Conservation (phyloP, 257 asterid species). For the Nicotiana attenuata region DNA sequence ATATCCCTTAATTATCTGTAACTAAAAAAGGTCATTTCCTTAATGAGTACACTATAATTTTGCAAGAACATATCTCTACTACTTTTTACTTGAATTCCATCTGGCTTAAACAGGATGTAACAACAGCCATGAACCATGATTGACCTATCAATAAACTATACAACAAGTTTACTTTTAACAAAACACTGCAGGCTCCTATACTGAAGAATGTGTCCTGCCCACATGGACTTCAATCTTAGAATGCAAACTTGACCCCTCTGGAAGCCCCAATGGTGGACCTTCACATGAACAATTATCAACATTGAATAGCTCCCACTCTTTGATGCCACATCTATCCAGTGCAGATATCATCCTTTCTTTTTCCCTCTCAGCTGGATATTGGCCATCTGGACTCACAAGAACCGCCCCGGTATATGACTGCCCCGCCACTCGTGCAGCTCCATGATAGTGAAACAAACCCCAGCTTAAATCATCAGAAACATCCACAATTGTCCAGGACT, state of each 20-base stretch:
- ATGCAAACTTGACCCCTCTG: constrained; percentile 69
- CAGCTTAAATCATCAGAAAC: constrained; percentile 74
- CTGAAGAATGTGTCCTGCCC: constrained; percentile 20
- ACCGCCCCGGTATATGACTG: constrained; percentile 90
- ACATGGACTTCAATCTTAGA: constrained; percentile 27
- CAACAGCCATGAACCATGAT: not conserved
- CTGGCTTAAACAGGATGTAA: not conserved
- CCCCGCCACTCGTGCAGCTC: constrained; percentile 90
- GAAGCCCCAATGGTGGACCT: constrained; percentile 70
- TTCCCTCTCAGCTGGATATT: constrained; percentile 43
- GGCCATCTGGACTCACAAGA: constrained; percentile 71
- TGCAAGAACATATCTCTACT: not conserved
- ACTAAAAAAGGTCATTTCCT: not conserved
- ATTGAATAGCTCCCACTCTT: constrained; percentile 77
- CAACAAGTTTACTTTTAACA: not conserved
- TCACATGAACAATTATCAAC: constrained; percentile 75
- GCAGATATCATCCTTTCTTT: constrained; percentile 43
- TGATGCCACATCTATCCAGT: constrained; percentile 59
- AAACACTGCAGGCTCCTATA: constrained; percentile 2
- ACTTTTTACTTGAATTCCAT: not conserved
- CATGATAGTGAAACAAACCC: constrained; percentile 92
- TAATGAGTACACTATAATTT: not conserved
- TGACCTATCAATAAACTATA: not conserved
- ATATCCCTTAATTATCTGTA: not conserved
- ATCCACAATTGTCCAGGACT: constrained; percentile 81